phyloP scores from a whole-genome alignment of 257 asterid genomes.

The Agastache rugosa region DNA sequence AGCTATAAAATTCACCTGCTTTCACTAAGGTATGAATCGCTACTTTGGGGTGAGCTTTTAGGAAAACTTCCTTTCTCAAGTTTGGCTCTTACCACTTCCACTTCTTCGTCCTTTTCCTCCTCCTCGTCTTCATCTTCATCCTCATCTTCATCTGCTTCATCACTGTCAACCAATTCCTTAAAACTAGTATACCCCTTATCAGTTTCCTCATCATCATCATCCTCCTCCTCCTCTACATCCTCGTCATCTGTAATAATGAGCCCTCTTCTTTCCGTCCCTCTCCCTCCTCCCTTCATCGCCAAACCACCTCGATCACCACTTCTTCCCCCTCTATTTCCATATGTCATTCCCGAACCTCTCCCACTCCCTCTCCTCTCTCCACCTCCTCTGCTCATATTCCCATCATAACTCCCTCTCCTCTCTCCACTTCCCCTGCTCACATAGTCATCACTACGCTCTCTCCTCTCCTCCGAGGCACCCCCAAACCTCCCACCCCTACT shows the following conservation, averaged over 20 bases:
- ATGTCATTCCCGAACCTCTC: constrained; percentile 36
- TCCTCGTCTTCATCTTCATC: constrained; percentile 48
- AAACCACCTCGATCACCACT: constrained; percentile 44
- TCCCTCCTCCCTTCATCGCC: constrained; percentile 41
- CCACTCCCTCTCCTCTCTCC: constrained; percentile 39
- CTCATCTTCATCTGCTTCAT: constrained; percentile 54
- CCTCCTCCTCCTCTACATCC: constrained; percentile 43
- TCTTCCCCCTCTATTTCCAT: constrained; percentile 44
- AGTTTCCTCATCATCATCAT: constrained; percentile 47
- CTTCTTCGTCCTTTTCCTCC: constrained; percentile 33
- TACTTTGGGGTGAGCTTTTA: constrained; percentile 46
- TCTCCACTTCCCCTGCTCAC: constrained; percentile 40
- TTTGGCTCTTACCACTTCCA: constrained; percentile 36
- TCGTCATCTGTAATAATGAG: constrained; percentile 51
- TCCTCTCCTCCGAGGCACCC: constrained; percentile 35
- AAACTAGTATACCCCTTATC: constrained; percentile 55
- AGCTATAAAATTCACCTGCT: constrained; percentile 59
- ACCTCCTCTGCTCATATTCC: background rate
- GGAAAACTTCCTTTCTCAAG: constrained; percentile 38
- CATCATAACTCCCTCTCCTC: constrained; percentile 31
- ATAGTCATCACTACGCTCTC: constrained; percentile 30
- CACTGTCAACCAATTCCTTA: constrained; percentile 68
- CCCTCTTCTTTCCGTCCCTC: constrained; percentile 45
- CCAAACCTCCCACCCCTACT: constrained; percentile 47
- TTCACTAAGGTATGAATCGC: constrained; percentile 83